phyloP scores from a whole-genome alignment of 139 green algal genomes.

The Chlorella sp. region DNA sequence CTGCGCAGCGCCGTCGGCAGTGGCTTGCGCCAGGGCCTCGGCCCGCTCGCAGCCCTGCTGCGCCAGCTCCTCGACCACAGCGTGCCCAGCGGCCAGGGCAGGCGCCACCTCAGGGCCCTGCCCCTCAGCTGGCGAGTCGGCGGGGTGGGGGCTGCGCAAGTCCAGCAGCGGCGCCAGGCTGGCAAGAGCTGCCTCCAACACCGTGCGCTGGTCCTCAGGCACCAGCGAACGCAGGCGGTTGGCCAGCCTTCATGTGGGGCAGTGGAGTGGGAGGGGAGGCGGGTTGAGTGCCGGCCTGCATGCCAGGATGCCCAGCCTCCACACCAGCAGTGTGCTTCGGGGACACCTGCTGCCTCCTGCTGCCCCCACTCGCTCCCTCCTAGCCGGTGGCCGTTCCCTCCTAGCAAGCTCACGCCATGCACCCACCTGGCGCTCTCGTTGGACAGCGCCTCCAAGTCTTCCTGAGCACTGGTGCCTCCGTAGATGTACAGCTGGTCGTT shows the following conservation, averaged over 20 bases:
- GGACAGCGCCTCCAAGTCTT: constrained; percentile 34
- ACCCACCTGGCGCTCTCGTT: constrained; percentile 30
- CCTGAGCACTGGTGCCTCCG: constrained; percentile 25
- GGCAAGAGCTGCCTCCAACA: constrained; percentile 9
- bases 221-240: constrained; percentile 27
- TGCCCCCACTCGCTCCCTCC: too few relatives aligned
- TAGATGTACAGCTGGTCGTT: constrained; percentile 13
- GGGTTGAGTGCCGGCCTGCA: background rate
- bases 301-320: background rate
- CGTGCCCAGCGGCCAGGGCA: constrained; percentile 13
- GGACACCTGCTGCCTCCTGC: too few relatives aligned
- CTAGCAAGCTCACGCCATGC: background rate
- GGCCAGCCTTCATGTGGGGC: constrained; percentile 16
- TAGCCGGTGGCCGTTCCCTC: background rate
- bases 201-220: constrained; percentile 1
- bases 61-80: constrained; percentile 21
- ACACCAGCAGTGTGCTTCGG: too few relatives aligned
- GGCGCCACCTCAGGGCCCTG: background rate
- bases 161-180: constrained; percentile 21
- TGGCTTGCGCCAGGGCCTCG: constrained; percentile 10
- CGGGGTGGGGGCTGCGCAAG: background rate
- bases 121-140: background rate
- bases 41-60: constrained; percentile 14
- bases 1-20: background rate
- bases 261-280: background rate